These are phyloP conservation scores for Solanum pimpinellifolium DNA, from an alignment of 257 asterid genomes.

Conservation along the genomic window DNA sequence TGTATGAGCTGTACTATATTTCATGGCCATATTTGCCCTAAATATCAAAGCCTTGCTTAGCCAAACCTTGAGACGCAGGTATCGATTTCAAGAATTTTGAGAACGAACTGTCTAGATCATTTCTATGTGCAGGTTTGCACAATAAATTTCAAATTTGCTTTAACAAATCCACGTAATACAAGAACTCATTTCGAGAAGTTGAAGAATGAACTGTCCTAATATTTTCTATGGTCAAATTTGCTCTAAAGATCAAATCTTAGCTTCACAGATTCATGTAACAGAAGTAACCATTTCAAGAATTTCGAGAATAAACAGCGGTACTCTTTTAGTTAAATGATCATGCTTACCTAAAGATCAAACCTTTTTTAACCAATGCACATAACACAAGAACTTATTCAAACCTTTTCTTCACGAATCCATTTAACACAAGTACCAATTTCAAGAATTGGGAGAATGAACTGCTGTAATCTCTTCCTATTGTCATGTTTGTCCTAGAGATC, in stretches of 20 bases:
- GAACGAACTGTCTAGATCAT: not conserved
- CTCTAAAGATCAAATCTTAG: conserved; percentile 3
- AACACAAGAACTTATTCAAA: not conserved
- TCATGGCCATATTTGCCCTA: not conserved
- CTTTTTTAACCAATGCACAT: not conserved
- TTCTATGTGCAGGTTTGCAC: not conserved
- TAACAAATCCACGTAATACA: not conserved
- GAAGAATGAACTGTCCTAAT: not conserved
- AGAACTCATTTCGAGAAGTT: not conserved
- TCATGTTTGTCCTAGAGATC: not conserved
- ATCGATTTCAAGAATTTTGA: not conserved
- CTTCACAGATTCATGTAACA: not conserved
- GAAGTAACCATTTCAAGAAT: not conserved
- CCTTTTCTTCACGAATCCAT: not conserved
- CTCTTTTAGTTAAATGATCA: not conserved
- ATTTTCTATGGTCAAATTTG: not conserved
- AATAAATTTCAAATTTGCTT: not conserved
- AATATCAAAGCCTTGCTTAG: not conserved
- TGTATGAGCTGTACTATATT: not conserved
- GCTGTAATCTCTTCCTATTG: not conserved
- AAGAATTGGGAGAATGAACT: not conserved
- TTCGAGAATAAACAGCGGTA: not conserved
- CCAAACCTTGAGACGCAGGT: not conserved
- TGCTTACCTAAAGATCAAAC: not conserved
- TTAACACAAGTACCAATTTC: not conserved